Evolutionary conservation across 2,329 filamentous ascomycete species (phyloP).

Genomic region (Grosmannia clavigera): DNA sequence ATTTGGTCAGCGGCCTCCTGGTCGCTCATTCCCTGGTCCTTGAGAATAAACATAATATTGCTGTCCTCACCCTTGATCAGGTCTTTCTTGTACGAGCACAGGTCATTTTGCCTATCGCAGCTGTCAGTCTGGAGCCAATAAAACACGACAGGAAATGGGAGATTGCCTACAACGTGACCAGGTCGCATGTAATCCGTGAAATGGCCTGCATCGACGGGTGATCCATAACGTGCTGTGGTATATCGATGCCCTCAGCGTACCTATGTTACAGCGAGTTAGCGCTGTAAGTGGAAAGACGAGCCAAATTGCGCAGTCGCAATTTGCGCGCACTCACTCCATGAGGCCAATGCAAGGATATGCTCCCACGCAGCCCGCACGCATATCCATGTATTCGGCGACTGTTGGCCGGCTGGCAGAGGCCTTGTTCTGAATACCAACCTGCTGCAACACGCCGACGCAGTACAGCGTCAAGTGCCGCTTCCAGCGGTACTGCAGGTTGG

Average conservation of each 20-base stretch:
- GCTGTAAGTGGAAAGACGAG: no score
- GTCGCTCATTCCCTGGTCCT: neutral
- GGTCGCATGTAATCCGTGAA: neutral
- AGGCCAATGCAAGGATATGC: slow-evolving; percentile 1
- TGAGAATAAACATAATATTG: neutral
- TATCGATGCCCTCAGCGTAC: neutral
- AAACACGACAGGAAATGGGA: neutral
- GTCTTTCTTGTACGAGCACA: neutral
- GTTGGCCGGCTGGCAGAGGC: neutral
- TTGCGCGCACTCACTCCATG: neutral
- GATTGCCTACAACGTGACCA: neutral
- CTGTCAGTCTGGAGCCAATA: neutral
- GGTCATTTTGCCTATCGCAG: neutral
- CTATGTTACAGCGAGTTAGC: neutral
- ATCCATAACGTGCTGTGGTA: neutral
- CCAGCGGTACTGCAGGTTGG: neutral
- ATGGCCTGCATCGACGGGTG: neutral
- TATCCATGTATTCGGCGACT: neutral
- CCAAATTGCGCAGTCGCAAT: no score
- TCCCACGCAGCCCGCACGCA: neutral
- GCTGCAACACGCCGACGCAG: slow-evolving; percentile 1
- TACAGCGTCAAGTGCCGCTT: neutral
- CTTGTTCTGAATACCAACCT: neutral
- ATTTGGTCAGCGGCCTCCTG: neutral
- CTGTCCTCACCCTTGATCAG: neutral